Percentiles rank a stretch among this genome's conserved stretches.
Evolutionary conservation across 2,329 filamentous ascomycete species (phyloP).

Genomic region (Ophiostoma pallidulum): DNA sequence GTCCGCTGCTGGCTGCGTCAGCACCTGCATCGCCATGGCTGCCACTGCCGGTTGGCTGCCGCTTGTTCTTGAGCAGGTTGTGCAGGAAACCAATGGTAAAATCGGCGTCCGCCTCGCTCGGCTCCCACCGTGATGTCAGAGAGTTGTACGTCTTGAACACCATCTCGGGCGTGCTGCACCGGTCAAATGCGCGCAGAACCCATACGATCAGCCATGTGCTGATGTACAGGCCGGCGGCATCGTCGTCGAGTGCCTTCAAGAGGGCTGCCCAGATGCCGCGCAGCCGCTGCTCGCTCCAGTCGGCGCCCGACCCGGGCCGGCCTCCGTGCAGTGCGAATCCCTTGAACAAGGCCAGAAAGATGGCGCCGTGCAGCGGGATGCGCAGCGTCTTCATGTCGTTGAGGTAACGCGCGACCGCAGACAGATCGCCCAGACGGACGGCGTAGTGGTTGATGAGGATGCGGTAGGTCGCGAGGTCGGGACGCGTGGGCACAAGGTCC

Average conservation of each 20-base stretch:
- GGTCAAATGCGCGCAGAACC: slow-evolving; percentile 54
- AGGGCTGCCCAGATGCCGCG: slow-evolving; percentile 59
- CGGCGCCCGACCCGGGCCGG: slow-evolving; percentile 41
- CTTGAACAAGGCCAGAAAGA: slow-evolving; percentile 75
- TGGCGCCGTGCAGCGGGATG: slow-evolving; percentile 61
- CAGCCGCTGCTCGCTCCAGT: slow-evolving; percentile 66
- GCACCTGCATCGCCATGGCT: not conserved
- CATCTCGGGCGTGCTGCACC: slow-evolving; percentile 42
- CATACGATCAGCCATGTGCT: slow-evolving; percentile 53
- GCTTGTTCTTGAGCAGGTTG: slow-evolving; percentile 27
- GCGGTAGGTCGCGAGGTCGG: slow-evolving; percentile 70
- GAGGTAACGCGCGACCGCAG: slow-evolving; percentile 60
- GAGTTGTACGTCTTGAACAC: slow-evolving; percentile 46
- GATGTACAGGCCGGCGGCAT: slow-evolving; percentile 39
- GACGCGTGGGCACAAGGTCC: slow-evolving; percentile 53
- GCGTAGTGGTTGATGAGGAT: slow-evolving; percentile 71
- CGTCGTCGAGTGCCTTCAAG: slow-evolving; percentile 41
- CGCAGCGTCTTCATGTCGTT: slow-evolving; percentile 67
- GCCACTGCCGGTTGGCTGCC: not conserved
- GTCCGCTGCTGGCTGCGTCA: not conserved
- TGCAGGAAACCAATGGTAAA: slow-evolving; percentile 40
- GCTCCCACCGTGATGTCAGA: slow-evolving; percentile 39
- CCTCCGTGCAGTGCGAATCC: slow-evolving; percentile 71
- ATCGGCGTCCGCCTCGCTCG: slow-evolving; percentile 30
- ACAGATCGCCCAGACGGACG: slow-evolving; percentile 57